Conservation (phyloP, 208 protist genomes). For the Naegleria fowleri region DNA sequence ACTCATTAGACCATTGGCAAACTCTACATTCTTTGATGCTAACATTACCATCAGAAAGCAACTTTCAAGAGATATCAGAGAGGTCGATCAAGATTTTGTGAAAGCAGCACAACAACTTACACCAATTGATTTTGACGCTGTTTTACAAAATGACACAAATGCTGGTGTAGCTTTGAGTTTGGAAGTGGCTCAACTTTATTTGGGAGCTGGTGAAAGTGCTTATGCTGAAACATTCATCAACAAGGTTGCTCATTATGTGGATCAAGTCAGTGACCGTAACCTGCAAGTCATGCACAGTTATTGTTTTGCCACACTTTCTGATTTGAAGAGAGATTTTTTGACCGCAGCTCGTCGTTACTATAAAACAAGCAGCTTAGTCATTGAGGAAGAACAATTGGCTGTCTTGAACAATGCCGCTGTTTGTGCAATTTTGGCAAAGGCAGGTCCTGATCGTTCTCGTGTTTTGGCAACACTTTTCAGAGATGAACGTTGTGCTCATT, state of each 20-base stretch:
- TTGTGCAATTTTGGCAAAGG: constrained; percentile 75
- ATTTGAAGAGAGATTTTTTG: constrained; percentile 71
- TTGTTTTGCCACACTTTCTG: constrained; percentile 66
- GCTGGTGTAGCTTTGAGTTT: neutral
- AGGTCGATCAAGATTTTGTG: neutral
- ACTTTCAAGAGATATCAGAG: neutral
- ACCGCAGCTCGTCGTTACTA: constrained; percentile 77
- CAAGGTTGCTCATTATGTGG: constrained; percentile 53
- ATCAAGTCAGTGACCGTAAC: constrained; percentile 7
- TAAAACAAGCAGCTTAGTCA: constrained; percentile 61
- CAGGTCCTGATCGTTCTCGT: constrained; percentile 69
- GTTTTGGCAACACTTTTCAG: constrained; percentile 68
- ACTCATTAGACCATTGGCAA: neutral
- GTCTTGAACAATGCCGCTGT: constrained; percentile 58
- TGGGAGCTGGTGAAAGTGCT: neutral
- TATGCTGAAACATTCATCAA: constrained; percentile 64
- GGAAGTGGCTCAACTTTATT: constrained; percentile 20
- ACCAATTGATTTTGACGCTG: constrained; percentile 2
- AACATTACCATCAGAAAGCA: neutral
- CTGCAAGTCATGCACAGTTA: neutral
- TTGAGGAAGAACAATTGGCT: constrained; percentile 41
- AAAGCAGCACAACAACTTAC: neutral
- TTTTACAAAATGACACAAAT: neutral
- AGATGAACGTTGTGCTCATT: constrained; percentile 57
- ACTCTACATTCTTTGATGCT: neutral